Evolutionary conservation across 345 rosid genomes (phyloP), one percentile per base, ranked within the genome.

Genomic region (thale cress (Arabidopsis thaliana)): DNA sequence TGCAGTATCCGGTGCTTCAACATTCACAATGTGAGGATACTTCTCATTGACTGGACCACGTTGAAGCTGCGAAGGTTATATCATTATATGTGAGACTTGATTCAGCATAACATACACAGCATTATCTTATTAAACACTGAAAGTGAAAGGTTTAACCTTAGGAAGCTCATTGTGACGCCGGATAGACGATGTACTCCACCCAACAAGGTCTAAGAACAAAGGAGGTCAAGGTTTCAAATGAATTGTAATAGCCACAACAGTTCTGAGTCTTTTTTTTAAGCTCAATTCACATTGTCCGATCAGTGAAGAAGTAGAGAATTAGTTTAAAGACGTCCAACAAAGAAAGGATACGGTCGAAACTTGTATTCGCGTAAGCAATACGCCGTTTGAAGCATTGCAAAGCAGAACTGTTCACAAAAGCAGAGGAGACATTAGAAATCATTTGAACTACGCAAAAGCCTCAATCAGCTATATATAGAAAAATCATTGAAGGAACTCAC

Each of bases 161-260:
- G 97, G 98, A 65, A 93, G 96, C 81, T 91, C 87, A 50, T 45
- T 71, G 52, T 46, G 73, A 50, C 59, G 89, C 46, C 96, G 73
- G 12, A 93, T 73, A 42, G 97, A 93, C n/a, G 98, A 86, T 65
- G 98, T 89, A 66, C 98, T 85, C 98, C 98, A 91, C 33, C 98
- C 98, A 5, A 91, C 98, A 52, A 93, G 75, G 67, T 83, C 97
- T 93, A 66, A 40, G 34, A 52, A 56, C 60, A 70, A 71, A 46
- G 41, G 23, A 65, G 13, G 90, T 93, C 65, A 91, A 87, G 98
- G 80, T 77, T 78, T 52, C 83, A 68, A 25, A 69, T 32, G 42
- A 40, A 56, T 48, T 45, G 40, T 33, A 20, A 36, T 20, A 16
- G 40, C 68, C 36, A 48, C 12, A 49, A 59, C 37, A 75, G 44